Evolutionary conservation across 2,329 filamentous ascomycete genomes (phyloP), one percentile per base, ranked within the genome.

Genomic region (Clonostachys rosea): DNA sequence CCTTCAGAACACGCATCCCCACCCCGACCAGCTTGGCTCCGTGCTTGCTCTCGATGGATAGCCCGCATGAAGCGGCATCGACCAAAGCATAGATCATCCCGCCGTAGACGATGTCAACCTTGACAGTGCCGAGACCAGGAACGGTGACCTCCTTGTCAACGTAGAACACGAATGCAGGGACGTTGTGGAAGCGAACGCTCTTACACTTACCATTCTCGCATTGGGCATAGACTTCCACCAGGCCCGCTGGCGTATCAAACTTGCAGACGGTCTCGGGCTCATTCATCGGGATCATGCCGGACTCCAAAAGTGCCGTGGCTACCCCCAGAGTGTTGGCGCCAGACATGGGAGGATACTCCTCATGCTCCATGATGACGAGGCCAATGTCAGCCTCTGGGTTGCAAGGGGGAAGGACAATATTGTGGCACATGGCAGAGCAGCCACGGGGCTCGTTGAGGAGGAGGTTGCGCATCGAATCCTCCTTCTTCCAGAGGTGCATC

Each of bases 401-500:
- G 52, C 70, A 74, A 0, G 72, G 68, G 1, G 70, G 59, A 0
- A 74, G 58, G 6, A 74, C 45, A 2, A 74, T 53, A 46, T 71
- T 73, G 33, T 58, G 61, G 50, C 61, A 64, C 61, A 68, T 67
- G 1, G 66, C 61, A 8, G 66, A 55, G n/a, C 66, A 59, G 2
- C 72, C 73, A 3, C 72, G 66, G 1, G 73, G 71, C 42, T 76
- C 72, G 46, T 75, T 67, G 40, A 75, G 57, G 2, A 75, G 55
- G 6, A 75, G 56, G 35, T 70, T 58, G 4, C 72, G 67, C 2
- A 73, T 49, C 17, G 61, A 47, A 46, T 75, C 71, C 7, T 65
- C 58, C 33, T 72, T 58, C 5, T 55, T 58, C 49, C 59, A 58
- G 50, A 75, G 70, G 52, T 74, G 58, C 5, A 62, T 52, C 16